phyloP scores from a whole-genome alignment of 176 grass and related monocot species.

The Paspalum vaginatum region DNA sequence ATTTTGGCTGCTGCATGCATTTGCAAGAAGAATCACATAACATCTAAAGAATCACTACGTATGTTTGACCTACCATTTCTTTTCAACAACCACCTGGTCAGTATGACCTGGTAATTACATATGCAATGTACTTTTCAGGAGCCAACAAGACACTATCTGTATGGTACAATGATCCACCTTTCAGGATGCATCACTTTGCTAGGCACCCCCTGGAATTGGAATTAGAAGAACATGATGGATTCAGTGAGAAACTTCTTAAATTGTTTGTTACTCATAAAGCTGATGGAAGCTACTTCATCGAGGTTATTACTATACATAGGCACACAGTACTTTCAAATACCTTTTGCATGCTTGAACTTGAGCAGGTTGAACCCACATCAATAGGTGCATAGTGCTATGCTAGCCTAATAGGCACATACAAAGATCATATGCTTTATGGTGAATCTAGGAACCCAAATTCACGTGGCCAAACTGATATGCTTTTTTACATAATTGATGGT shows the following conservation, averaged over 20 bases:
- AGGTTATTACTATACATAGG: constrained; percentile 54
- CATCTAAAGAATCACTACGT: constrained; percentile 57
- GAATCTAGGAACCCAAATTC: neutral
- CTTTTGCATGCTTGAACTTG: constrained; percentile 21
- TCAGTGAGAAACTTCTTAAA: constrained; percentile 60
- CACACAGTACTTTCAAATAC: neutral
- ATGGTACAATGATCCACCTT: constrained; percentile 75
- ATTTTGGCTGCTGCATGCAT: constrained; percentile 81
- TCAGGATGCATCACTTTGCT: constrained; percentile 81
- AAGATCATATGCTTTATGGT: neutral
- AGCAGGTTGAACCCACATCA: neutral
- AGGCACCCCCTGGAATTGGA: constrained; percentile 73
- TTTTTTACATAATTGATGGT: neutral
- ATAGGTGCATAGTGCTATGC: neutral
- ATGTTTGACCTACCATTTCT: constrained; percentile 46
- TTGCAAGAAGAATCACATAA: constrained; percentile 63
- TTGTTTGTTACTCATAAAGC: constrained; percentile 65
- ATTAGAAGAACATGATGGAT: constrained; percentile 67
- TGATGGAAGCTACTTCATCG: constrained; percentile 81
- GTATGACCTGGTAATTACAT: constrained; percentile 3
- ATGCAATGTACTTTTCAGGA: constrained; percentile 38
- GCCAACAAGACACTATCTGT: constrained; percentile 55
- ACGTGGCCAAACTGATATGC: neutral
- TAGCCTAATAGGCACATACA: neutral
- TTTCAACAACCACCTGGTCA: constrained; percentile 11